These are phyloP conservation scores for Besnoitia besnoiti DNA, from an alignment of 169 alveolate species.

Conservation along the genomic window DNA sequence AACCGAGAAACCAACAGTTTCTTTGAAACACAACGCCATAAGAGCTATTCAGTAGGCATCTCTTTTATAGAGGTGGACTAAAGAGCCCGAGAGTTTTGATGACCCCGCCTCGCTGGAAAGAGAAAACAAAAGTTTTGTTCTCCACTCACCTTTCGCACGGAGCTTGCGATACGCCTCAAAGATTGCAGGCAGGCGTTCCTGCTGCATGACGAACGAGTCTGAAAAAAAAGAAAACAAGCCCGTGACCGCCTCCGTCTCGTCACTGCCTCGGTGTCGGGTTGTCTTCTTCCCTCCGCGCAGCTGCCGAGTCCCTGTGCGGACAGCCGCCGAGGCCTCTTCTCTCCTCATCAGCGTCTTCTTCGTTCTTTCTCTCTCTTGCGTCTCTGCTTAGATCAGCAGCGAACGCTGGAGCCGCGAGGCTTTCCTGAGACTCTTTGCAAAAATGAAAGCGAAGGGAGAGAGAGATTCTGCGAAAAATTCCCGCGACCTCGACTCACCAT, in stretches of 20 bases:
- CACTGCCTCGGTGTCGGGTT: background rate
- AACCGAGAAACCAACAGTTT: no score
- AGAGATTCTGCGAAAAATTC: background rate
- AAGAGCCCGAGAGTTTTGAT: no score
- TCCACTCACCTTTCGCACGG: conserved; percentile 28
- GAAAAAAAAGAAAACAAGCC: background rate
- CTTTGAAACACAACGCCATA: no score
- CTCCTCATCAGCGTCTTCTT: background rate
- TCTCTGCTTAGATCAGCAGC: no score
- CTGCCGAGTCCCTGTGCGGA: background rate
- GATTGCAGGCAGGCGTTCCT: conserved; percentile 43
- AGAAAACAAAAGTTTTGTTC: no score
- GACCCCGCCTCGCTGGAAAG: no score
- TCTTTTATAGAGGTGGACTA: no score
- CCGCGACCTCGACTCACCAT: conserved; percentile 14
- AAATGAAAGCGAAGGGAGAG: no score
- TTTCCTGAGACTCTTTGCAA: no score
- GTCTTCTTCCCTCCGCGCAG: background rate
- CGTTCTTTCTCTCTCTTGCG: background rate
- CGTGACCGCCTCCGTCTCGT: background rate
- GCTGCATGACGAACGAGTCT: conserved; percentile 53
- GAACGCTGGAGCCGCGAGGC: no score
- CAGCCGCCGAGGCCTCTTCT: background rate
- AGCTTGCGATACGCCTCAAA: conserved; percentile 45
- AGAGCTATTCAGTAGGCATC: no score